Evolutionary conservation across 371 early-diverging fungal species (phyloP).

Genomic region (Basidiobolus meristosporus): DNA sequence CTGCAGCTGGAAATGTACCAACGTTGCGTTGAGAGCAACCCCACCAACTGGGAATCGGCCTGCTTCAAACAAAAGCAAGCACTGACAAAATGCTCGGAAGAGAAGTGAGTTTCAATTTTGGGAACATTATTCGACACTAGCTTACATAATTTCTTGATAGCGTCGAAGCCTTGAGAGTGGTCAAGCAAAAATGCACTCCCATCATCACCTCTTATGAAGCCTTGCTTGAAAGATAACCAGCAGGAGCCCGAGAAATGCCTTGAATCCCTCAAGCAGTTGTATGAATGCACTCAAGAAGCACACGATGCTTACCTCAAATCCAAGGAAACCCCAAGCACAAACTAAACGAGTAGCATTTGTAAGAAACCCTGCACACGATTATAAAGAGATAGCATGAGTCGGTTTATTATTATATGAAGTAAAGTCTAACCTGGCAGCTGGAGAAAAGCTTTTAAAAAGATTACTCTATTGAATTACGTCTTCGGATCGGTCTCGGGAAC

Average conservation of each 20-base stretch:
- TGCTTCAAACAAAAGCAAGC: constrained; percentile 51
- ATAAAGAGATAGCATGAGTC: too few relatives aligned
- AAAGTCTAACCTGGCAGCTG: too few relatives aligned
- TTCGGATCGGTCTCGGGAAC: too few relatives aligned
- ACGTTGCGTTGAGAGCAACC: constrained; percentile 53
- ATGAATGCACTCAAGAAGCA: constrained; percentile 14
- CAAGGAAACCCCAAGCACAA: too few relatives aligned
- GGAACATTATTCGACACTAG: background rate
- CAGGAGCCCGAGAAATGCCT: constrained; percentile 42
- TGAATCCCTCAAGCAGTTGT: constrained; percentile 29
- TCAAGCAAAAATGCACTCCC: constrained; percentile 45
- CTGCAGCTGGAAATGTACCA: constrained; percentile 56
- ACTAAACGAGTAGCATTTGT: too few relatives aligned
- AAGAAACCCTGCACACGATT: too few relatives aligned
- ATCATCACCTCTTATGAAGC: constrained; percentile 42
- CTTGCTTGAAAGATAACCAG: constrained; percentile 37
- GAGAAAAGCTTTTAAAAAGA: too few relatives aligned
- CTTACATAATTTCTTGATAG: constrained; percentile 7
- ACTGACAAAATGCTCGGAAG: constrained; percentile 61
- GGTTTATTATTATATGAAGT: too few relatives aligned
- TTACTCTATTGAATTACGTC: too few relatives aligned
- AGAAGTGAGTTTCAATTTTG: constrained; percentile 26
- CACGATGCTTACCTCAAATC: too few relatives aligned
- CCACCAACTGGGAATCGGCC: constrained; percentile 44
- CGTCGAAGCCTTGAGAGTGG: constrained; percentile 42